Percentiles rank a stretch among this genome's conserved stretches.
Evolutionary conservation across 352 stramenopile genomes (phyloP).

Genomic region (Phytopythium delawarense): DNA sequence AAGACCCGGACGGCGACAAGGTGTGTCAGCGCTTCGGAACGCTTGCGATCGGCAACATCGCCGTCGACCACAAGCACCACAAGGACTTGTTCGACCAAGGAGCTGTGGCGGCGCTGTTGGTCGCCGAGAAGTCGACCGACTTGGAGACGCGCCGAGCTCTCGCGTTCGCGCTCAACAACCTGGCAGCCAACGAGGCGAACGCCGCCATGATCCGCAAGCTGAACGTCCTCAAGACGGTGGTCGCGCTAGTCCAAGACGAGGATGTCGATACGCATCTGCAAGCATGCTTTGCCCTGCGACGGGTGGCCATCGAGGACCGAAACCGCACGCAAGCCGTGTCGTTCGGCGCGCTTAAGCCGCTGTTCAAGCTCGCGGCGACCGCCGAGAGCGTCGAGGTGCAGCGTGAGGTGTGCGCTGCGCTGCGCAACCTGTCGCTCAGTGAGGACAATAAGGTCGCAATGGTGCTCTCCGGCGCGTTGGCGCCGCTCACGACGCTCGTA

Average conservation of each 20-base stretch:
- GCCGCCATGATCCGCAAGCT: slow-evolving; percentile 82
- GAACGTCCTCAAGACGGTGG: slow-evolving; percentile 81
- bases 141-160: slow-evolving; percentile 90
- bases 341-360: slow-evolving; percentile 85
- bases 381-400: slow-evolving; percentile 91
- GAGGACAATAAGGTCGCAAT: slow-evolving; percentile 93
- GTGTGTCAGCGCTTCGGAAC: slow-evolving; percentile 89
- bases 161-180: slow-evolving; percentile 94
- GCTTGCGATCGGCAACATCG: slow-evolving; percentile 91
- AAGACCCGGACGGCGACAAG: slow-evolving; percentile 65
- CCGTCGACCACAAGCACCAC: slow-evolving; percentile 86
- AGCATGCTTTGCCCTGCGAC: slow-evolving; percentile 88
- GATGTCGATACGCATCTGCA: slow-evolving; percentile 94
- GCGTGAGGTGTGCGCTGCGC: slow-evolving; percentile 88
- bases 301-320: slow-evolving; percentile 89
- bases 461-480: slow-evolving; percentile 77
- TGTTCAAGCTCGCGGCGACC: slow-evolving; percentile 80
- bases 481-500: slow-evolving; percentile 84
- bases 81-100: slow-evolving; percentile 92
- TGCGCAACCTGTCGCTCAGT: slow-evolving; percentile 90
- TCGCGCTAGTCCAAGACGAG: slow-evolving; percentile 79
- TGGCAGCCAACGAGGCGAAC: slow-evolving; percentile 90
- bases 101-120: slow-evolving; percentile 86
- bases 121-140: slow-evolving; percentile 75
- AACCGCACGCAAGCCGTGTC: slow-evolving; percentile 91